A percentile compares a stretch with the other conserved stretches of the same genome.
Evolutionary conservation across 2,329 filamentous ascomycete species (phyloP).

Genomic region (Penicillium aurantiogriseum): DNA sequence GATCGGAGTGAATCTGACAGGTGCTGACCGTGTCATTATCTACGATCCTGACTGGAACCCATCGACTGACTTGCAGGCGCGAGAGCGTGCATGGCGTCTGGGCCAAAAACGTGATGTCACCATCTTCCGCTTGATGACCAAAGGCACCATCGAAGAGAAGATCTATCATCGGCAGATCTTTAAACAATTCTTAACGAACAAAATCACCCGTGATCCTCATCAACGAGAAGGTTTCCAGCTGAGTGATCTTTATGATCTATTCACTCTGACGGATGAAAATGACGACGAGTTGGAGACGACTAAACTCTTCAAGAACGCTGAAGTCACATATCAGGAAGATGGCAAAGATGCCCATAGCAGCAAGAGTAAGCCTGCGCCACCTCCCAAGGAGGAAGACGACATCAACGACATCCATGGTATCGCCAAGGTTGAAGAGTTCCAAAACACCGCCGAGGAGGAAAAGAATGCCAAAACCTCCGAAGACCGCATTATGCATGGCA

Average conservation of each 20-base stretch:
- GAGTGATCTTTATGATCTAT: slow-evolving; percentile 87
- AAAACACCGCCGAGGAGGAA: slow-evolving; percentile 47
- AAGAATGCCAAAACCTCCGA: slow-evolving; percentile 49
- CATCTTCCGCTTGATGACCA: slow-evolving; percentile 96
- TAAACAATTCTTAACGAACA: slow-evolving; percentile 96
- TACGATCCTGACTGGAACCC: slow-evolving; percentile 99
- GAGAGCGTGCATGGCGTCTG: slow-evolving; percentile 91
- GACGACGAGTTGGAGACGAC: slow-evolving; percentile 78
- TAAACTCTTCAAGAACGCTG: slow-evolving; percentile 81
- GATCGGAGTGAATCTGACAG: slow-evolving; percentile 89
- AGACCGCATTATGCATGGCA: slow-evolving; percentile 78
- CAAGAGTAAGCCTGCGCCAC: background rate
- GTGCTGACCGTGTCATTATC: slow-evolving; percentile 93
- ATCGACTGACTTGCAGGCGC: slow-evolving; percentile 90
- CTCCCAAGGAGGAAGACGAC: slow-evolving; percentile 39
- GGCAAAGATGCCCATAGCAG: slow-evolving; percentile 7
- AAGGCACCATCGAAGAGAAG: slow-evolving; percentile 97
- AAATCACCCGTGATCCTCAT: slow-evolving; percentile 90
- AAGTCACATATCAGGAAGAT: slow-evolving; percentile 62
- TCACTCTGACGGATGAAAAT: slow-evolving; percentile 68
- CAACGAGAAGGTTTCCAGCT: slow-evolving; percentile 89
- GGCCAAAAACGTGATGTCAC: slow-evolving; percentile 94
- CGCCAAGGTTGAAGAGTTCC: slow-evolving; percentile 63
- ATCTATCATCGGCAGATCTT: slow-evolving; percentile 99
- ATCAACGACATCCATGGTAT: slow-evolving; percentile 60